These are phyloP conservation scores for Peronospora farinosa DNA, from an alignment of 352 stramenopile genomes.

Conservation along the genomic window DNA sequence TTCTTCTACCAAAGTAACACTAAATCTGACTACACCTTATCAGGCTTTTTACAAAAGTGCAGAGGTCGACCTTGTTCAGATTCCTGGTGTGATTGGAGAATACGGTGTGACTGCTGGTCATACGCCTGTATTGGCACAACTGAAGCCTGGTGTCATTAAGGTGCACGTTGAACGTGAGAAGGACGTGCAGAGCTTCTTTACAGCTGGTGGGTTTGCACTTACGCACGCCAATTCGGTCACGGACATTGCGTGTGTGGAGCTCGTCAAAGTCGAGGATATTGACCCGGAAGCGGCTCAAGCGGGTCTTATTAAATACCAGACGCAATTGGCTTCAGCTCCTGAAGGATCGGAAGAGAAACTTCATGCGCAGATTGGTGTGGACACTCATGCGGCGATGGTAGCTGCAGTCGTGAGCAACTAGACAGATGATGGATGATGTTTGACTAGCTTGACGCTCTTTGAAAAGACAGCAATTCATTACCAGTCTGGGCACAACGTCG, in stretches of 20 bases:
- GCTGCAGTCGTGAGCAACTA: constrained; percentile 76
- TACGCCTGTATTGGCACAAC: constrained; percentile 93
- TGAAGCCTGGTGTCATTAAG: constrained; percentile 94
- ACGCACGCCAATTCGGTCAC: constrained; percentile 94
- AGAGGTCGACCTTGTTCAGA: constrained; percentile 88
- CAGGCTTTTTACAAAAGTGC: constrained; percentile 77
- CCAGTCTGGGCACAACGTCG: constrained; percentile 17
- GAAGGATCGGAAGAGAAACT: constrained; percentile 87
- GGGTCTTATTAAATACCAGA: constrained; percentile 90
- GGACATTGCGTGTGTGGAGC: constrained; percentile 95
- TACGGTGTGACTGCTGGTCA: constrained; percentile 96
- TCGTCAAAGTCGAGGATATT: constrained; percentile 95
- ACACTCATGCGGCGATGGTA: constrained; percentile 91
- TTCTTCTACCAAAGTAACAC: constrained; percentile 73
- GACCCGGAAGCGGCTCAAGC: constrained; percentile 85
- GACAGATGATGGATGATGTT: constrained; percentile 6
- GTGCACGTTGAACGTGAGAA: constrained; percentile 80
- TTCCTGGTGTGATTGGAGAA: constrained; percentile 93
- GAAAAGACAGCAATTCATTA: constrained; percentile 31
- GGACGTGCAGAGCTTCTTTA: constrained; percentile 96
- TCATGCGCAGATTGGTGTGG: constrained; percentile 93
- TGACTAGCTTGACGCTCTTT: neutral
- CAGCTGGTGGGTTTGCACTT: constrained; percentile 93
- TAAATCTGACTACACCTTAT: constrained; percentile 82
- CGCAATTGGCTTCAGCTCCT: constrained; percentile 64